Base-by-base conservation (phyloP, 2,329 filamentous ascomycete genomes). In the Juglanconis oblonga region DNA sequence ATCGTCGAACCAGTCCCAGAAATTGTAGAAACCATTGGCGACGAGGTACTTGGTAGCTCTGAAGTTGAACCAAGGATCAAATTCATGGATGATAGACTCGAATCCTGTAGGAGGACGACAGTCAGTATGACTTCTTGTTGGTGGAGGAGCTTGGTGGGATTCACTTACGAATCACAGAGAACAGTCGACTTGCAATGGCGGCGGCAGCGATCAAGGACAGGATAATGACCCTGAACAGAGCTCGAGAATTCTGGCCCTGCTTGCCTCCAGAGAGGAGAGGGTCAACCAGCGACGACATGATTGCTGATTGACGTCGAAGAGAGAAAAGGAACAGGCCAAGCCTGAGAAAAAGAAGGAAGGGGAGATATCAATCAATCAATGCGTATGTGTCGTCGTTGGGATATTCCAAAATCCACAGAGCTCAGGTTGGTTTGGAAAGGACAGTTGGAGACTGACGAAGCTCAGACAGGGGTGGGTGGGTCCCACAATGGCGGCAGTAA, bases 1-100 rank as follows among this genome's bases (percentile, higher is more conserved):
- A 81, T 99, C 95, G 77, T 99, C 95, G 73, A 99, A 99, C 95
- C 95, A 99, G 76, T 99, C 94, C 95, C 95, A 99, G 75, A 99
- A 99, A 76, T 90, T 92, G 77, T 97, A 96, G 80, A 99, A 98
- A 70, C 95, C 95, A 87, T 99, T 87, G 72, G 94, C 86, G 58
- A 99, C 91, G 58, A 99, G 86, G 72, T 99, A 98, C 78, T 98
- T 98, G 59, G 95, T 98, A 67, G 95, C 95, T 76, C 95, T 86
- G 79, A 99, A 99, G 79, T 99, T 99, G 81, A 99, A 99, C 95
- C 95, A 99, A 40, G 95, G 95, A 78, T 99, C 95, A 79, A 99
- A 99, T 83, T 99, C 95, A 83, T 99, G 95, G 72, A 99, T 99
- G 72, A 99, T 99, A 79, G 92, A 97, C 80, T 99, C 95, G 74